phyloP scores from a whole-genome alignment of 257 asterid genomes.

The Solanum sejunctum region DNA sequence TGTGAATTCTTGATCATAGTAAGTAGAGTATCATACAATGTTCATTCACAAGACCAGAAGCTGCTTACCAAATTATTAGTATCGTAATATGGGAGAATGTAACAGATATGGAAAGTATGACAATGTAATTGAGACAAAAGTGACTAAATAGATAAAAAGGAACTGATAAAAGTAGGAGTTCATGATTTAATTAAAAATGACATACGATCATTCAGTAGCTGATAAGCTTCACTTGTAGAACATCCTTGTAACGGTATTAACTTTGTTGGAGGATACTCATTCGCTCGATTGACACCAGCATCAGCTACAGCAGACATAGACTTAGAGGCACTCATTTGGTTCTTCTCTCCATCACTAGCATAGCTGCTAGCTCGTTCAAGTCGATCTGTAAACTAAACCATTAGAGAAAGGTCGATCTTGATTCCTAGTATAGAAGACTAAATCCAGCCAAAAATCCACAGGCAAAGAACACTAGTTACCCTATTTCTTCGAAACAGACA shows the following conservation, averaged over 20 bases:
- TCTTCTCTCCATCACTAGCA: constrained; percentile 56
- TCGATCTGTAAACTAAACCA: constrained; percentile 40
- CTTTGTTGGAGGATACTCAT: constrained; percentile 29
- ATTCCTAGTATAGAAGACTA: background rate
- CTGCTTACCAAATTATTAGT: background rate
- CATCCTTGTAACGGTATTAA: constrained; percentile 64
- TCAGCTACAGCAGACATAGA: constrained; percentile 38
- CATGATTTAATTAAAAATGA: constrained; percentile 2
- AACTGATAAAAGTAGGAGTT: background rate
- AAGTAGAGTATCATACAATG: background rate
- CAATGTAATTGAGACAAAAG: background rate
- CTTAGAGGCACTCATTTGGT: constrained; percentile 31
- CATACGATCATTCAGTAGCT: constrained; percentile 67
- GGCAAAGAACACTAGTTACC: background rate
- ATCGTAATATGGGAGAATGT: background rate
- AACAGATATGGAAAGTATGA: background rate
- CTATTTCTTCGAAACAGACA: background rate
- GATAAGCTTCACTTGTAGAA: constrained; percentile 56
- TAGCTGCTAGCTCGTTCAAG: constrained; percentile 56
- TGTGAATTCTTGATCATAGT: background rate
- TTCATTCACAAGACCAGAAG: background rate
- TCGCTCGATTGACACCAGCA: constrained; percentile 28
- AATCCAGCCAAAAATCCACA: background rate
- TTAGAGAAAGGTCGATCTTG: background rate
- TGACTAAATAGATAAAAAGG: background rate